These are phyloP conservation scores for Taxillus chinensis DNA, from an alignment of 164 flowering plant genomes.

Conservation along the genomic window DNA sequence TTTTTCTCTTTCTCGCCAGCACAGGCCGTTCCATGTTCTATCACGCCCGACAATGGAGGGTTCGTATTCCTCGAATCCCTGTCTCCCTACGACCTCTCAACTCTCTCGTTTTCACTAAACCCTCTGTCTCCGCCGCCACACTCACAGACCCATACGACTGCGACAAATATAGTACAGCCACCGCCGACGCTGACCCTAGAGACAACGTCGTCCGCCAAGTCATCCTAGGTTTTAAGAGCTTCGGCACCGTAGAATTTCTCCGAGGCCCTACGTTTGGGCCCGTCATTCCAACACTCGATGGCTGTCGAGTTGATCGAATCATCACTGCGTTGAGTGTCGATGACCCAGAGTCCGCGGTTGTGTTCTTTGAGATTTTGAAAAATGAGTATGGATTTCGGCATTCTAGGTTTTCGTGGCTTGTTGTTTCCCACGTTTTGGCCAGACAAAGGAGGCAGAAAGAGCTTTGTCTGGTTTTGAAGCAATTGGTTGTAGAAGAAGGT, in stretches of 20 bases:
- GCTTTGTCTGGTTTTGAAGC: conserved; percentile 23
- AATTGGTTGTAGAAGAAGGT: conserved; percentile 51
- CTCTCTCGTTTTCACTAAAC: conserved; percentile 12
- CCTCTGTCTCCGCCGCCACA: conserved; percentile 13
- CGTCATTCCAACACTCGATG: conserved; percentile 12
- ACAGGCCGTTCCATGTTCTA: conserved; percentile 13
- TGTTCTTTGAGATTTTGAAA: conserved; percentile 25
- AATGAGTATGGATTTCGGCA: conserved; percentile 31
- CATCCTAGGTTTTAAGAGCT: conserved; percentile 16
- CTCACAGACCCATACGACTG: conserved; percentile 5
- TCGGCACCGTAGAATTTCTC: conserved; percentile 2
- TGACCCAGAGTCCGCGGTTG: conserved; percentile 24
- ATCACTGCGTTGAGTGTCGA: conserved; percentile 13
- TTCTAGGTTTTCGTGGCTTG: conserved; percentile 28
- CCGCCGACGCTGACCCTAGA: background rate
- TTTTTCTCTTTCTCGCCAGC: too few species aligned
- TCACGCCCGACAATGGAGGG: conserved; percentile 9
- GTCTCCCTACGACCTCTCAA: conserved; percentile 3
- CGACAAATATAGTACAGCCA: background rate
- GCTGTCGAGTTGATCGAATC: conserved; percentile 20
- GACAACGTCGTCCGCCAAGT: conserved; percentile 14
- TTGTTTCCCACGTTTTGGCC: conserved; percentile 48
- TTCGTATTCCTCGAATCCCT: background rate
- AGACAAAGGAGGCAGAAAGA: conserved; percentile 22
- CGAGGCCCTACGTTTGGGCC: conserved; percentile 7